These are phyloP conservation scores for Aureobasidium sp. DNA, from an alignment of 2,329 filamentous ascomycete genomes.

Conservation along the genomic window DNA sequence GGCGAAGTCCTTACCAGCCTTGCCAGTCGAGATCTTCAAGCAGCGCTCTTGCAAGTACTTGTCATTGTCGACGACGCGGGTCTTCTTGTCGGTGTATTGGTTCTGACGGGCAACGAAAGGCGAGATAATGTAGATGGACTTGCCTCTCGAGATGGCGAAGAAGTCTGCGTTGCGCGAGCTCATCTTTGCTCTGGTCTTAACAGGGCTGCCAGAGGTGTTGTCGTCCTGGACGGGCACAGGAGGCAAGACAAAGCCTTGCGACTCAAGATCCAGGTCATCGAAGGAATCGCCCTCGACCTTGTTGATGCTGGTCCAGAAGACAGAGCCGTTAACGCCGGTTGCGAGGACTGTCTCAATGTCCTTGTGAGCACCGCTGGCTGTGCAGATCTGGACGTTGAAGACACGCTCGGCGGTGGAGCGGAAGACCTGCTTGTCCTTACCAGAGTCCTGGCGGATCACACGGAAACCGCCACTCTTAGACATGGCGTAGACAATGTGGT, in stretches of 20 bases:
- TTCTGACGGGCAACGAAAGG: slow-evolving; percentile 49
- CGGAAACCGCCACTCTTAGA: slow-evolving; percentile 84
- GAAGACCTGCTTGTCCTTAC: slow-evolving; percentile 85
- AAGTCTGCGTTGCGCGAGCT: slow-evolving; percentile 86
- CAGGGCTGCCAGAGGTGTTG: slow-evolving; percentile 80
- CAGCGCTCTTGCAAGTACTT: slow-evolving; percentile 79
- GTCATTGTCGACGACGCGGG: slow-evolving; percentile 71
- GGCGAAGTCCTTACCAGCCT: slow-evolving; percentile 95
- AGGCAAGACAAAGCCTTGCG: slow-evolving; percentile 81
- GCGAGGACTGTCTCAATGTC: slow-evolving; percentile 76
- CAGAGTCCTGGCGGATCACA: slow-evolving; percentile 90
- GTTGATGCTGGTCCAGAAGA: slow-evolving; percentile 88
- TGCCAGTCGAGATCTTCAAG: slow-evolving; percentile 91
- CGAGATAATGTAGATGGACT: slow-evolving; percentile 85
- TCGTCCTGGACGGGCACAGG: slow-evolving; percentile 80
- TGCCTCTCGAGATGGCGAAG: slow-evolving; percentile 91
- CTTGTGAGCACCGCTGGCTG: slow-evolving; percentile 51
- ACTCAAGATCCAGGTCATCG: slow-evolving; percentile 70
- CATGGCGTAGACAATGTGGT: slow-evolving; percentile 91
- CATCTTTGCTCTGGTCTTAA: slow-evolving; percentile 90
- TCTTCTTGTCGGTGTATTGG: slow-evolving; percentile 44
- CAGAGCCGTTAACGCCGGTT: slow-evolving; percentile 87
- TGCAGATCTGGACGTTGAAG: slow-evolving; percentile 84
- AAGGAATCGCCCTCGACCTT: slow-evolving; percentile 68
- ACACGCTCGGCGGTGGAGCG: slow-evolving; percentile 86